Percentiles rank a stretch among this genome's conserved stretches.
Conservation (phyloP, 805 yeast genomes). For the Yamadazyma tumulicola region DNA sequence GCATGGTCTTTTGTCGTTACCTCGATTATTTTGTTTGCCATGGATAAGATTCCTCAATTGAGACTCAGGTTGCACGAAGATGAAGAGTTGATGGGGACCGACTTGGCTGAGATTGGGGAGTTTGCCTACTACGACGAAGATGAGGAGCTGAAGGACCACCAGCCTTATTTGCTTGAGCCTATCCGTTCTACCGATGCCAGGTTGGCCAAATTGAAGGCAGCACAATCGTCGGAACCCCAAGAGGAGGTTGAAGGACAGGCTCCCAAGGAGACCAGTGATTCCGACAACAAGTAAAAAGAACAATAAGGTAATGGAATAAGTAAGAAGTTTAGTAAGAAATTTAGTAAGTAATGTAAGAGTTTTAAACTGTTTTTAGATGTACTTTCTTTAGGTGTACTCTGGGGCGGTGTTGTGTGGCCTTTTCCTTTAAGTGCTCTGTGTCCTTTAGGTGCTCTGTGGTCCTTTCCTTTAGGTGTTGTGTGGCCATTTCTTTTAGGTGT, state of each 20-base stretch:
- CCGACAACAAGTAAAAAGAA: slow-evolving; percentile 12
- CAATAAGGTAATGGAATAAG: too few relatives aligned
- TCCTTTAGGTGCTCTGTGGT: too few relatives aligned
- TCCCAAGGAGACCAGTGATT: slow-evolving; percentile 15
- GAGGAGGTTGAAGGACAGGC: slow-evolving; percentile 13
- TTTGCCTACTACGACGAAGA: slow-evolving; percentile 68
- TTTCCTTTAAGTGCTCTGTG: too few relatives aligned
- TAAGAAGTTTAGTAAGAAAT: too few relatives aligned
- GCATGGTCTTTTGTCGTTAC: slow-evolving; percentile 77
- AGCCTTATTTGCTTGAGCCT: slow-evolving; percentile 70
- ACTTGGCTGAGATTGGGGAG: slow-evolving; percentile 88
- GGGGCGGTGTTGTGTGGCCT: too few relatives aligned
- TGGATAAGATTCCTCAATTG: slow-evolving; percentile 78
- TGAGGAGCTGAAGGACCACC: slow-evolving; percentile 23
- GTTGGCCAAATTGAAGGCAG: slow-evolving; percentile 29
- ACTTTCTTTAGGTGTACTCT: too few relatives aligned
- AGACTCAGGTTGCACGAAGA: slow-evolving; percentile 77
- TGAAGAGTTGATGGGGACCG: slow-evolving; percentile 86
- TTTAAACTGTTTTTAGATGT: too few relatives aligned
- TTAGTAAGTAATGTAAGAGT: too few relatives aligned
- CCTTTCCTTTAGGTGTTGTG: too few relatives aligned
- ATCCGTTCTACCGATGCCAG: slow-evolving; percentile 56
- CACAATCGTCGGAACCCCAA: slow-evolving; percentile 13
- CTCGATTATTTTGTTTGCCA: slow-evolving; percentile 56
- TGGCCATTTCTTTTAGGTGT: too few relatives aligned